Evolutionary conservation across 768 basidiomycete species (phyloP).

Genomic region (Trametes cubensis): DNA sequence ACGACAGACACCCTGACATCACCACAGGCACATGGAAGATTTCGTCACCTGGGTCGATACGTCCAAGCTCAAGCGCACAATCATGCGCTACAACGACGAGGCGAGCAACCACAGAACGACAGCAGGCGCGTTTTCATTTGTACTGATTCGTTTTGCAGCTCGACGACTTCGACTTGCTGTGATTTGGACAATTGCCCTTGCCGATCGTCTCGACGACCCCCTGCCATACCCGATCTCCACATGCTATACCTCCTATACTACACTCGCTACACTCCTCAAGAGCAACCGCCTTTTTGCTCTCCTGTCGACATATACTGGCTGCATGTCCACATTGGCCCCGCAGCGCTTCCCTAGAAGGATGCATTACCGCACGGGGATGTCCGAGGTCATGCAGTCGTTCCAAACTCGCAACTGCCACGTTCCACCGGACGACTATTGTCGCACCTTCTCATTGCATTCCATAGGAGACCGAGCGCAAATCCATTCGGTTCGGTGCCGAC

Average conservation of each 20-base stretch:
- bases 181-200: not conserved
- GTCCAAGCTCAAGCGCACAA: slow-evolving; percentile 92
- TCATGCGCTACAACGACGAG: slow-evolving; percentile 97
- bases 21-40: slow-evolving; percentile 90
- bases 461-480: slow-evolving; percentile 7
- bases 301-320: too few species aligned
- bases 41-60: slow-evolving; percentile 99
- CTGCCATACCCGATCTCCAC: not conserved
- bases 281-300: too few species aligned
- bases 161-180: slow-evolving; percentile 92
- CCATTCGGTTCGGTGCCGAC: slow-evolving; percentile 18
- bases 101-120: slow-evolving; percentile 44
- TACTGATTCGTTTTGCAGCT: slow-evolving; percentile 51
- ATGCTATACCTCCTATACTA: not conserved
- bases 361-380: too few species aligned
- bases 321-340: too few species aligned
- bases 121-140: not conserved
- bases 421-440: not conserved
- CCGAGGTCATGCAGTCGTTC: too few species aligned
- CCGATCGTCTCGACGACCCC: not conserved
- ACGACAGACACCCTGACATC: slow-evolving; percentile 14
- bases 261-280: too few species aligned
- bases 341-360: too few species aligned
- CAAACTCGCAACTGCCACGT: not conserved
- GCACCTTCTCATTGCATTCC: not conserved